Base-by-base conservation (phyloP, 768 basidiomycete genomes). In the Mycena pura region DNA sequence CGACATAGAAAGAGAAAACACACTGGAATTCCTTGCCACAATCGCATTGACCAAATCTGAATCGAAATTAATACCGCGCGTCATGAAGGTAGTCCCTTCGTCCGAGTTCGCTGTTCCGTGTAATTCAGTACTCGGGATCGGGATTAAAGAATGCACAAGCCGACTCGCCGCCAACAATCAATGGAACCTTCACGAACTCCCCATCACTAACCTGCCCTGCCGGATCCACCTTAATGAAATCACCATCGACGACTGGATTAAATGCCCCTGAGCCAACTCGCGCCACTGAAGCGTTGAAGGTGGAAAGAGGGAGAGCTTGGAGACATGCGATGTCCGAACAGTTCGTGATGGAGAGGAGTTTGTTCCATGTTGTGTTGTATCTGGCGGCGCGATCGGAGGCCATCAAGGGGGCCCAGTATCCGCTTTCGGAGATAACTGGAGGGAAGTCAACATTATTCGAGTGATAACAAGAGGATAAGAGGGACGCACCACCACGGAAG, bases 351-450 rank as follows among this genome's bases (percentile, higher is more conserved):
- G 54, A 56, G 54, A 56, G 54, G 54, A 56, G 54, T 38, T 36
- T 56, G 54, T 56, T 56, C 54, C 54, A 56, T 56, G 54, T 56
- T 39, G 54, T 45, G 54, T 56, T 56, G 54, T 56, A 56, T 56
- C 32, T 56, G 45, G 54, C 54, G 54, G 54, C 44, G 54, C 54
- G 54, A 56, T 56, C 47, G 54, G 54, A 56, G 54, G 54, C 34
- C 54, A 56, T 56, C 54, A 46, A 56, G 44, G 54, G 54, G 44
- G 54, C 54, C 44, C 44, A 56, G 54, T 56, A 56, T 8, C 54
- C 54, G 44, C 44, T 56, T 56, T 56, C 44, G 34, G 54, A 56
- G 44, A 56, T 56, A 46, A 56, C 54, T 56, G 54, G 54, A 39
- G 36, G 54, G 34, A 56, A 46, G 25, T 39, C 13, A 46, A 46